Evolutionary conservation across 169 alveolate genomes (phyloP).

Genomic region (Eimeria tenella): DNA sequence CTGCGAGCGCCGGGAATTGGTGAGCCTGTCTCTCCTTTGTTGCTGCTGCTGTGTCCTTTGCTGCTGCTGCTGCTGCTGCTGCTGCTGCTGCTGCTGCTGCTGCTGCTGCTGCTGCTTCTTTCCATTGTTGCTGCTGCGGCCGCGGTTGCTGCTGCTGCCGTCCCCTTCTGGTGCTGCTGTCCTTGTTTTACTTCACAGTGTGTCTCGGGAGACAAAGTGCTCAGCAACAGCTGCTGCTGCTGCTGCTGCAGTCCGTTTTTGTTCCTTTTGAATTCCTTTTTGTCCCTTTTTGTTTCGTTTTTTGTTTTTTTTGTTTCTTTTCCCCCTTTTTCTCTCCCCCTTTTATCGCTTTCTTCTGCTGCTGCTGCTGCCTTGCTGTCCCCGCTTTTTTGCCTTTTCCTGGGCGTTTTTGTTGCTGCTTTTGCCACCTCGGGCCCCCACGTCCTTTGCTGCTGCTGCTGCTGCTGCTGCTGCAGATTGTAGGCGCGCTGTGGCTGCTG

Average conservation of each 20-base stretch:
- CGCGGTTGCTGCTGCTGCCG: neutral
- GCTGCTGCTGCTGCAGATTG: constrained; percentile 10
- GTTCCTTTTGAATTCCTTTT: neutral
- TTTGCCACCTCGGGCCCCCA: no score
- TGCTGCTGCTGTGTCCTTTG: no score
- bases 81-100: no score
- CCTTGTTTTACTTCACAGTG: no score
- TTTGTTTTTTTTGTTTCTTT: no score
- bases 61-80: no score
- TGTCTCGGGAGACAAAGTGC: no score
- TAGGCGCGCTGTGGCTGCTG: constrained; percentile 63
- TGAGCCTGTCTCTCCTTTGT: neutral
- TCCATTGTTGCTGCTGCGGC: neutral
- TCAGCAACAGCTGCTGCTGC: no score
- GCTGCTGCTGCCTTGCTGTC: neutral
- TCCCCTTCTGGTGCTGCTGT: no score
- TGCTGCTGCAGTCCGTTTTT: no score
- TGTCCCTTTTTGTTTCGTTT: neutral
- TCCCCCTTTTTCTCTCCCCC: no score
- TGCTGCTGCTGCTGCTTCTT: neutral
- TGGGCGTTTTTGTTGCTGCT: no score
- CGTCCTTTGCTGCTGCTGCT: neutral
- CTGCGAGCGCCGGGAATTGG: constrained; percentile 55
- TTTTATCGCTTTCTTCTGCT: neutral
- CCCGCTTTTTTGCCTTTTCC: neutral